Evolutionary conservation across 2,329 filamentous ascomycete genomes (phyloP).

Genomic region (Reticulascus tulasneorum): DNA sequence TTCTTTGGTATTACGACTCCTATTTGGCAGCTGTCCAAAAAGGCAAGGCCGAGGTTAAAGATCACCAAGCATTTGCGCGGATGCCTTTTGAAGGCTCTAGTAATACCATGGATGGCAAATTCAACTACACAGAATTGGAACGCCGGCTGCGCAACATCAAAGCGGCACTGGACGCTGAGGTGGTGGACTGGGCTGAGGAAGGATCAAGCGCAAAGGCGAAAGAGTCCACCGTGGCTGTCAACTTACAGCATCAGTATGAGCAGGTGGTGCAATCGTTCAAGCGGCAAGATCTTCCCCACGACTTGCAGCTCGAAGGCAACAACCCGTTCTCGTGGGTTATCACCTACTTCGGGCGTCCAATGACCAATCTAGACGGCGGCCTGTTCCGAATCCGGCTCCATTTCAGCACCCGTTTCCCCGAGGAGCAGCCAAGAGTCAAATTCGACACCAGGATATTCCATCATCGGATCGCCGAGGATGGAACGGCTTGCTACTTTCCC

Average conservation of each 20-base stretch:
- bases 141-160: conserved; percentile 66
- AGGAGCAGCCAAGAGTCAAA: conserved; percentile 79
- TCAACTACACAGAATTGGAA: conserved; percentile 74
- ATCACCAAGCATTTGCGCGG: conserved; percentile 61
- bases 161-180: conserved; percentile 67
- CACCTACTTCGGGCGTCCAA: conserved; percentile 85
- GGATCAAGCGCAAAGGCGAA: conserved; percentile 60
- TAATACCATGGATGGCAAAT: conserved; percentile 84
- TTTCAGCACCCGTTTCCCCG: conserved; percentile 81
- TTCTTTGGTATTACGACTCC: conserved; percentile 93
- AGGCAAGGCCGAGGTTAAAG: conserved; percentile 59
- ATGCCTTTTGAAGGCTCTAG: conserved; percentile 81
- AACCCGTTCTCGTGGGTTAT: conserved; percentile 90
- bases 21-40: conserved; percentile 70
- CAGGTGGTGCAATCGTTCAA: conserved; percentile 76
- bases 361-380: conserved; percentile 90
- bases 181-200: conserved; percentile 64
- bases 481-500: conserved; percentile 78
- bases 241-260: conserved; percentile 78
- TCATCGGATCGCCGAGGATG: conserved; percentile 75
- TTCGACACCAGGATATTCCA: conserved; percentile 84
- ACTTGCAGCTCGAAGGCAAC: conserved; percentile 69
- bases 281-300: conserved; percentile 65
- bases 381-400: conserved; percentile 77
- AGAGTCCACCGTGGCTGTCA: conserved; percentile 73